phyloP scores from a whole-genome alignment of 2,329 filamentous ascomycete species.

The Monosporascus ibericus region DNA sequence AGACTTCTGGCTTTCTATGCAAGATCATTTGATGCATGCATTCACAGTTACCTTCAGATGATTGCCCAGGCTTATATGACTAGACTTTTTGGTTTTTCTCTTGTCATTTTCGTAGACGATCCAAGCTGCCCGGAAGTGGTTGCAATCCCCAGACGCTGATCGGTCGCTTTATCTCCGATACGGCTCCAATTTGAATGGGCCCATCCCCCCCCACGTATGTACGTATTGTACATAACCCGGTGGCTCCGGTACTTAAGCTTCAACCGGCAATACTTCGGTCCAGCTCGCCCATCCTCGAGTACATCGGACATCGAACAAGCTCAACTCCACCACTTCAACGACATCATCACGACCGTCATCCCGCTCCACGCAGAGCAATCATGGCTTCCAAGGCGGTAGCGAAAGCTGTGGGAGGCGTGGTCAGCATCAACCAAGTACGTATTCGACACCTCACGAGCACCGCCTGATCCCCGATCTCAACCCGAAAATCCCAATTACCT shows the following conservation, averaged over 20 bases:
- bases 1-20: no score
- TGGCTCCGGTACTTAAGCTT: background rate
- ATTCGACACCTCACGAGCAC: background rate
- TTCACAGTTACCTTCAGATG: no score
- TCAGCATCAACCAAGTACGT: constrained; percentile 55
- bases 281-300: constrained; percentile 11
- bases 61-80: no score
- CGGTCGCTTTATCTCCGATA: background rate
- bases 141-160: background rate
- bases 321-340: constrained; percentile 14
- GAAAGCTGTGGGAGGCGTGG: constrained; percentile 47
- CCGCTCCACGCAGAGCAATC: constrained; percentile 26
- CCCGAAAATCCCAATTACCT: background rate
- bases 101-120: no score
- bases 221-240: no score
- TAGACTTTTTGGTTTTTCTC: no score
- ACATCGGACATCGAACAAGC: constrained; percentile 10
- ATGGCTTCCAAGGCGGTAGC: constrained; percentile 58
- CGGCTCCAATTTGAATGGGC: background rate
- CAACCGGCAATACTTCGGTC: background rate
- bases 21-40: background rate
- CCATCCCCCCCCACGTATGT: no score
- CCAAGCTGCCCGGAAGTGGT: background rate
- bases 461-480: background rate
- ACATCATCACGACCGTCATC: constrained; percentile 11